Conservation (phyloP, 768 basidiomycete genomes). For the Termitomyces sp. region DNA sequence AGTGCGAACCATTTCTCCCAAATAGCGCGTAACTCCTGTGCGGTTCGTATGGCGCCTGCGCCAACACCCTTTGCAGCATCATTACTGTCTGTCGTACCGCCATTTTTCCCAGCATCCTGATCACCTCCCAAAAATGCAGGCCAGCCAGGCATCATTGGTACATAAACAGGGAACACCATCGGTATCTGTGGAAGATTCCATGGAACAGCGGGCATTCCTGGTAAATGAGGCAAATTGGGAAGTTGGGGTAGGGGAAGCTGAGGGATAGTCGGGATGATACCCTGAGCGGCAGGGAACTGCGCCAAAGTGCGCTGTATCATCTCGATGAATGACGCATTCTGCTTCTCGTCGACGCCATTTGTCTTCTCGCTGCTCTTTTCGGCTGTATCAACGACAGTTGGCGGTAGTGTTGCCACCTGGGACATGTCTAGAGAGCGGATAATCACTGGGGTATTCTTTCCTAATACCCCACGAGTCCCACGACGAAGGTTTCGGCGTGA, state of each 20-base stretch:
- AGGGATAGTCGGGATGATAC: constrained; percentile 38
- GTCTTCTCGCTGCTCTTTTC: constrained; percentile 21
- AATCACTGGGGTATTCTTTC: constrained; percentile 19
- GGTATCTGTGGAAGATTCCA: constrained; percentile 66
- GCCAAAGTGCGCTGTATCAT: constrained; percentile 72
- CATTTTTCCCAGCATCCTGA: constrained; percentile 24
- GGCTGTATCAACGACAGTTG: constrained; percentile 9
- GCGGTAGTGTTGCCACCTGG: constrained; percentile 25
- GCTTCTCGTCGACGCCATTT: constrained; percentile 34
- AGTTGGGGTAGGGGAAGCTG: constrained; percentile 50
- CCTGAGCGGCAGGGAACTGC: constrained; percentile 54
- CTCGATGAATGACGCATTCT: constrained; percentile 52
- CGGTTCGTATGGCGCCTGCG: constrained; percentile 37
- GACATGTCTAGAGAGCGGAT: constrained; percentile 25
- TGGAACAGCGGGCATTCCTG: constrained; percentile 58
- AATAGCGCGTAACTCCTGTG: constrained; percentile 60
- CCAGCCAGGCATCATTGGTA: constrained; percentile 62
- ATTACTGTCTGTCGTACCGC: constrained; percentile 19
- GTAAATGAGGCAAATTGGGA: constrained; percentile 59
- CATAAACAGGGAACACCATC: constrained; percentile 74
- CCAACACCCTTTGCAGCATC: constrained; percentile 31
- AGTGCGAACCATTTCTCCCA: constrained; percentile 76
- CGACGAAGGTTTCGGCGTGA: constrained; percentile 28
- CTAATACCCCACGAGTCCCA: constrained; percentile 21
- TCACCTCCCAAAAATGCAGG: constrained; percentile 57